Conservation (phyloP, 2,329 filamentous ascomycete species). For the Podosphaera fusca region DNA sequence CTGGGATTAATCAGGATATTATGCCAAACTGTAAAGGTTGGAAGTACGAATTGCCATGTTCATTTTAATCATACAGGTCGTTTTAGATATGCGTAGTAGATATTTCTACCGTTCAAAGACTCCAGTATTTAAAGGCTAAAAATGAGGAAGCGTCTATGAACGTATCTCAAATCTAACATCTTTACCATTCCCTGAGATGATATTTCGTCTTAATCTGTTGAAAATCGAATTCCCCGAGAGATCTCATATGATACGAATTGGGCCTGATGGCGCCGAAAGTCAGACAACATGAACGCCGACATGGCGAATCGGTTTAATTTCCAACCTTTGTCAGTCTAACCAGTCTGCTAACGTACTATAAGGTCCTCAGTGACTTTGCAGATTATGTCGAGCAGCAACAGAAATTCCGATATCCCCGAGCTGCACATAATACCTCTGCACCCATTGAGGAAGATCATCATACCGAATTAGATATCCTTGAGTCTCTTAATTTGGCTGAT, state of each 20-base stretch:
- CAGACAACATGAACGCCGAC: slow-evolving; percentile 54
- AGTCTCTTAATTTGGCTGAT: slow-evolving; percentile 53
- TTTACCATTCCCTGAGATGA: too few relatives aligned
- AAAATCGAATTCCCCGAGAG: background rate
- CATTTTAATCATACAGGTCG: too few relatives aligned
- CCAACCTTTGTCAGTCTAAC: background rate
- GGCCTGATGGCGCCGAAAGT: slow-evolving; percentile 28
- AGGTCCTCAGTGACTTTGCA: slow-evolving; percentile 83
- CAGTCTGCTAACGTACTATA: background rate
- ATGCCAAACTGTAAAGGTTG: too few relatives aligned
- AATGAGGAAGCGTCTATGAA: too few relatives aligned
- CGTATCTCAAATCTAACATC: too few relatives aligned
- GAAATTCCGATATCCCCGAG: slow-evolving; percentile 36
- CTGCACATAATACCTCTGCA: slow-evolving; percentile 3
- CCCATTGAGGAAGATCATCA: slow-evolving; percentile 33
- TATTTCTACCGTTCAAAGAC: too few relatives aligned
- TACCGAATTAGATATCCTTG: slow-evolving; percentile 70
- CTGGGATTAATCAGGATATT: too few relatives aligned
- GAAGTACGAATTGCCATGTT: too few relatives aligned
- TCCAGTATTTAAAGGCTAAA: too few relatives aligned
- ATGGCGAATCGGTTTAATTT: slow-evolving; percentile 54
- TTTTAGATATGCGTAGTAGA: too few relatives aligned
- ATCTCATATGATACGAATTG: background rate
- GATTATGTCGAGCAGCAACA: slow-evolving; percentile 96
- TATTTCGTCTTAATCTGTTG: too few relatives aligned